Base-by-base conservation (phyloP, 1,284 basidiomycete genomes). In the Trichosporon asahii region DNA sequence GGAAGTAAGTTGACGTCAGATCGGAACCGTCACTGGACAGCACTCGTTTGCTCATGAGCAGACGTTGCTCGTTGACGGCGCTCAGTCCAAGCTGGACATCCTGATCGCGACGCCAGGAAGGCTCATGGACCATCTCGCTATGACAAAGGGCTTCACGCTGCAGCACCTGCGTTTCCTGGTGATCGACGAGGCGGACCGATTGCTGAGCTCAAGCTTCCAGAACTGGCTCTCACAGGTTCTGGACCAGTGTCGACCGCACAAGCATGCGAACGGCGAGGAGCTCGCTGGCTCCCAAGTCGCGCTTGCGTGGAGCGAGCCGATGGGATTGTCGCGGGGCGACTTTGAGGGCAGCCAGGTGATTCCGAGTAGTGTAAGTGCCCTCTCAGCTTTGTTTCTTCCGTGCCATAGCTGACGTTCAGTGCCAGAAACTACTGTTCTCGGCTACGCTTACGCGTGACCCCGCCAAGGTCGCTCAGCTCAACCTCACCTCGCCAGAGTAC, bases 381-480 rank as follows among this genome's bases (percentile, higher is more conserved):
- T 27, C 25, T 23, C 29, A 3, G 3, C 83, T 85, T 65, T n/a
- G n/a, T n/a, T n/a, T n/a, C n/a, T n/a, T n/a, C n/a, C n/a, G n/a
- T 14, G 6, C 3, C 9, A 8, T n/a, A 44, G 40, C 67, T 64
- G 21, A 65, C 60, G 60, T 80, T 6, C 90, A 93, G 66, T 96
- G 95, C 74, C 96, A 98, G 80, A 99, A 98, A 79, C 86, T 99
- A 7, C 86, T 99, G 3, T 98, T 99, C 84, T 98, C 95, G 1
- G 97, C 97, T 0, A 99, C 97, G 0, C 87, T 99, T 25, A 98
- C 95, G 0, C 89, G 91, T 7, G 95, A 99, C 83, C 96, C 97
- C 0, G 90, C 91, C 27, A 96, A 95, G 80, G 91, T 99, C 63
- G 89, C 91, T 0, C 89, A 93, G 0, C 86, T 99, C 31, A 88